Percentiles rank a stretch among this genome's conserved stretches.
Evolutionary conservation across 306 rosid species (phyloP).

Genomic region (Castanospermum australe): DNA sequence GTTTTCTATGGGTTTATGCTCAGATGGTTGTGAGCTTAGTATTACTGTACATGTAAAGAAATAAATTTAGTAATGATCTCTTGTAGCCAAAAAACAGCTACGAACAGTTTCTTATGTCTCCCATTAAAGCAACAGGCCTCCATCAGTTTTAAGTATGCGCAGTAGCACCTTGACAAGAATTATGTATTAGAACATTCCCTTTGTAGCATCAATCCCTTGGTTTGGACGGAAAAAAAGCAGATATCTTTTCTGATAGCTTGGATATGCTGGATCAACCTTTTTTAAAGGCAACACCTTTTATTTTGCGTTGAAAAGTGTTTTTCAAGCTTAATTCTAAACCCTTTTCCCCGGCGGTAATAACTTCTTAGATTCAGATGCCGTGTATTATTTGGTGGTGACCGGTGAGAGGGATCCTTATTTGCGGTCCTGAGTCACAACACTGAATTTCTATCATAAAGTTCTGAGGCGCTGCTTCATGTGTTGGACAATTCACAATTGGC

Average conservation of each 20-base stretch:
- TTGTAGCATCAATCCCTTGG: constrained; percentile 13
- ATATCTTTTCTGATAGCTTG: neutral
- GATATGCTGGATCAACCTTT: constrained; percentile 7
- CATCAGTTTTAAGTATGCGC: neutral
- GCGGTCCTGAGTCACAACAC: neutral
- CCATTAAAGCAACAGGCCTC: constrained; percentile 15
- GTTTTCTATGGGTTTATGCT: neutral
- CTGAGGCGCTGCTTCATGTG: neutral
- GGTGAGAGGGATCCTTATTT: neutral
- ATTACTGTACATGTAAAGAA: neutral
- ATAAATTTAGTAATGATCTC: neutral
- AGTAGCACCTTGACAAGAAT: too few species aligned
- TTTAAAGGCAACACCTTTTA: neutral
- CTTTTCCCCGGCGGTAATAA: neutral
- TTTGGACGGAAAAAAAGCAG: neutral
- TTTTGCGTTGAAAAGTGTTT: neutral
- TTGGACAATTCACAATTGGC: constrained; percentile 22
- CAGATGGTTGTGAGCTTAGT: neutral
- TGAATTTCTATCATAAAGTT: neutral
- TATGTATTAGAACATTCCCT: constrained; percentile 10
- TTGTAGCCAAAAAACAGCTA: neutral
- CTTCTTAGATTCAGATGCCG: neutral
- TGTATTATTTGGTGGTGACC: neutral
- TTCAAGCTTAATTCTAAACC: neutral
- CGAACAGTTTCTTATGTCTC: constrained; percentile 12